Percentiles rank a stretch among this genome's conserved stretches.
phyloP scores from a whole-genome alignment of 305 asterid genomes.

The Fraxinus albicans region DNA sequence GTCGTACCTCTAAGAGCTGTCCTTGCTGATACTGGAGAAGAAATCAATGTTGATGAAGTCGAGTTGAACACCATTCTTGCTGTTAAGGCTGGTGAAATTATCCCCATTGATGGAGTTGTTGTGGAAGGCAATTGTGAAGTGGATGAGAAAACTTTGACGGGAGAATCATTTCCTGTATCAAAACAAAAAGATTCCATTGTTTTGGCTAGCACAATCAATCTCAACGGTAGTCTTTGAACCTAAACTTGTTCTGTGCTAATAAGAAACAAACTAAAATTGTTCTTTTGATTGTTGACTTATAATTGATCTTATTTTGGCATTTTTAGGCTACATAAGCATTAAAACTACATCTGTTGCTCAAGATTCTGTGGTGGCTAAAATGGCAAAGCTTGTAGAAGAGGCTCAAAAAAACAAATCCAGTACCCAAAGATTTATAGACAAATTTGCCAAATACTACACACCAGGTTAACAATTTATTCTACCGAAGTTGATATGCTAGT shows the following conservation, averaged over 20 bases:
- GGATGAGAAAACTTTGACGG: conserved; percentile 73
- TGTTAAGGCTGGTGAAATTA: conserved; percentile 72
- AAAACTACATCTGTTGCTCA: conserved; percentile 62
- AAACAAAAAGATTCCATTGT: conserved; percentile 68
- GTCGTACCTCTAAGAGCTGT: conserved; percentile 73
- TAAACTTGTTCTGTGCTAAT: not conserved
- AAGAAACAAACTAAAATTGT: not conserved
- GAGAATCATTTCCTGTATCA: conserved; percentile 81
- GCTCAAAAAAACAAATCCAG: conserved; percentile 75
- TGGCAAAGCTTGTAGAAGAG: conserved; percentile 83
- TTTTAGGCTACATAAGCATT: conserved; percentile 62
- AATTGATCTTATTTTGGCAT: conserved; percentile 1
- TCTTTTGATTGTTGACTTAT: not conserved
- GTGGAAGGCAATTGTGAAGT: conserved; percentile 77
- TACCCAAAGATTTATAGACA: conserved; percentile 71
- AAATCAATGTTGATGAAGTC: conserved; percentile 63
- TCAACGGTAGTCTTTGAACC: conserved; percentile 49
- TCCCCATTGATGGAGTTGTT: conserved; percentile 80
- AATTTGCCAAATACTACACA: conserved; percentile 75
- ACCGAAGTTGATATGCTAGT: not conserved
- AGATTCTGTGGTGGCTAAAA: conserved; percentile 80
- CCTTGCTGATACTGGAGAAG: conserved; percentile 76
- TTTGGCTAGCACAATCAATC: conserved; percentile 84
- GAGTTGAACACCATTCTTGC: conserved; percentile 60
- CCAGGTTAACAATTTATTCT: conserved; percentile 52